phyloP scores from a whole-genome alignment of 805 yeast species.

The Kregervanrija fluxuum region DNA sequence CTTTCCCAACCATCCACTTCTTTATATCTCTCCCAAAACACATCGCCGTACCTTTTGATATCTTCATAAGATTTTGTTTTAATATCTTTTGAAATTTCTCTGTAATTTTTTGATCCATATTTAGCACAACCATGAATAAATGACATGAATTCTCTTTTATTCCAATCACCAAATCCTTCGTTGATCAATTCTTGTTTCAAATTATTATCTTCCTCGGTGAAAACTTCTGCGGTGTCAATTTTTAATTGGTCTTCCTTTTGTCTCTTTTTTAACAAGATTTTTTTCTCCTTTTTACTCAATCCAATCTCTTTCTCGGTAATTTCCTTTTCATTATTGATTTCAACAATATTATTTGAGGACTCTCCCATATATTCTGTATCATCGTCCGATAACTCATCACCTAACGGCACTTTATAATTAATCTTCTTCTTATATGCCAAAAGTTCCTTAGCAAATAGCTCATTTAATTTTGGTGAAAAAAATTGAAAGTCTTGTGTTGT shows the following conservation, averaged over 20 bases:
- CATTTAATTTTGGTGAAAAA: conserved; percentile 47
- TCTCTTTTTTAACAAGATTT: conserved; percentile 25
- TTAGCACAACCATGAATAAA: conserved; percentile 65
- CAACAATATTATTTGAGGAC: background rate
- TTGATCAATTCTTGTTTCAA: conserved; percentile 46
- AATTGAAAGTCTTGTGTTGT: conserved; percentile 71
- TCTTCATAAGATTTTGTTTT: conserved; percentile 54
- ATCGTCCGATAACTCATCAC: conserved; percentile 48
- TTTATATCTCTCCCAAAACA: conserved; percentile 55
- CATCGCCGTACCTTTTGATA: conserved; percentile 48
- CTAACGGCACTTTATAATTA: conserved; percentile 48
- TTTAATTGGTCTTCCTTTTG: conserved; percentile 43
- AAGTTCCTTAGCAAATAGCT: conserved; percentile 56
- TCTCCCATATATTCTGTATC: conserved; percentile 34
- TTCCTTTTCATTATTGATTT: conserved; percentile 16
- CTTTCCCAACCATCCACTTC: conserved; percentile 67
- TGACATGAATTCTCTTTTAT: conserved; percentile 66
- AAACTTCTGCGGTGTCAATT: conserved; percentile 48
- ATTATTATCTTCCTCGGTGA: conserved; percentile 55
- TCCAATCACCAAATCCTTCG: conserved; percentile 61
- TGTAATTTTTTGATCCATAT: conserved; percentile 49
- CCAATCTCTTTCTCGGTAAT: conserved; percentile 18
- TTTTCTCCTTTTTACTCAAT: conserved; percentile 17
- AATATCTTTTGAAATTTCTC: conserved; percentile 45
- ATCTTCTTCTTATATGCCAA: conserved; percentile 53